Base-by-base conservation (phyloP, 1,139 yeast genomes). In the Yamadazyma songkhlaensis region DNA sequence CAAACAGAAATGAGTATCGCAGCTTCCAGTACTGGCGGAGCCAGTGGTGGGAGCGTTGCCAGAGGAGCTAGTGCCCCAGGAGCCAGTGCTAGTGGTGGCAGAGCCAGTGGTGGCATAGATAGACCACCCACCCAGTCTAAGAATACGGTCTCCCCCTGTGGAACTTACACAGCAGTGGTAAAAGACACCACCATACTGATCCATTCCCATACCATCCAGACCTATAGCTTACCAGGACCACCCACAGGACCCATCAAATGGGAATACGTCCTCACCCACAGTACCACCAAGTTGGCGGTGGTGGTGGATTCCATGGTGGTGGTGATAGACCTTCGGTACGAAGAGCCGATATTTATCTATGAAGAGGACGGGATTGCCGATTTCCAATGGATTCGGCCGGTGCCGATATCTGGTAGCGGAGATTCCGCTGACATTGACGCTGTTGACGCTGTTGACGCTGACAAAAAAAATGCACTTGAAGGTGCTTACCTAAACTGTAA, bases 351-450 rank as follows among this genome's bases (percentile, higher is more conserved):
- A 5, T 39, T 62, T 11, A 59, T 67, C 8, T 59, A 54, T 20
- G 66, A 60, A 43, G 35, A 39, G 3, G 69, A 62, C 15, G 71
- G 71, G 0, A 54, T 70, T 3, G 61, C 55, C 11, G 46, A 47
- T 4, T 51, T 69, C 35, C 54, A 53, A 33, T 70, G 75, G 75
- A 53, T 70, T 9, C 60, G 60, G 0, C 64, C 70, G 0, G 43
- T 50, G 3, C 38, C 40, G 2, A 27, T 22, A 14, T 21, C 25
- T 12, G 35, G 23, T n/a, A n/a, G n/a, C n/a, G n/a, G n/a, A n/a
- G n/a, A n/a, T n/a, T n/a, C n/a, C n/a, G n/a, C n/a, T n/a, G n/a
- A n/a, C n/a, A n/a, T n/a, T 6, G 40, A 35, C 3, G 41, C 43
- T 3, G 31, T 12, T 4, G 20, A 9, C 9, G 21, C 17, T 6